Evolutionary conservation across 331 rosid species (phyloP), one percentile per base, ranked within the genome.

Genomic region (Erythrophleum ivorense): DNA sequence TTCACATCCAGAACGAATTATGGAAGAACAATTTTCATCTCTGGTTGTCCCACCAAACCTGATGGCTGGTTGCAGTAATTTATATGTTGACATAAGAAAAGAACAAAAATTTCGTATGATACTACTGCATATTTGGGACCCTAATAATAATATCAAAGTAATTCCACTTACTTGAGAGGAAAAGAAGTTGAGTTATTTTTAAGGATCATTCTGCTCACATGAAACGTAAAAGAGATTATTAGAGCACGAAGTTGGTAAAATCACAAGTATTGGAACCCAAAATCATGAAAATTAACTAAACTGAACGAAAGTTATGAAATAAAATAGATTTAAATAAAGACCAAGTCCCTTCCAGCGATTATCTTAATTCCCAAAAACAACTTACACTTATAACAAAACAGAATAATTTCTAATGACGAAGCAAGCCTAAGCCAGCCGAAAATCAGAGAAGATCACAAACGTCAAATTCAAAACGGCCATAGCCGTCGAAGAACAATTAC

Each of bases 401-500:
- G 34, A 2, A 52, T 5, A 2, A n/a, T 53, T 53, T 33, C 33
- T 16, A 52, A 55, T 15, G 48, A 73, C 3, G 16, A 52, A 77
- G n/a, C 64, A 76, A 58, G 81, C 67, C 49, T 29, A 59, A 15
- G 24, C 24, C 5, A 36, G 48, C 48, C 46, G 5, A 64, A 64
- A 50, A 50, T 5, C 55, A 14, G 7, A 60, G 40, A 60, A 60
- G 15, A 60, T 1, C 38, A 1, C 66, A 11, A 60, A 80, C 18
- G 50, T 57, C 13, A 70, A 79, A 14, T 76, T 59, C 33, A 73
- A 72, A 55, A 40, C 57, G 71, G 9, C 73, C 34, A 82, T 14
- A 2, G 60, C 60, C 60, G 18, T 40, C 49, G 72, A n/a, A 75
- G 75, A 72, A 43, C 71, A 80, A 79, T 76, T 83, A 80, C 86